These are phyloP conservation scores for Ceratocystis variospora DNA, from an alignment of 2,329 filamentous ascomycete genomes.

Conservation along the genomic window DNA sequence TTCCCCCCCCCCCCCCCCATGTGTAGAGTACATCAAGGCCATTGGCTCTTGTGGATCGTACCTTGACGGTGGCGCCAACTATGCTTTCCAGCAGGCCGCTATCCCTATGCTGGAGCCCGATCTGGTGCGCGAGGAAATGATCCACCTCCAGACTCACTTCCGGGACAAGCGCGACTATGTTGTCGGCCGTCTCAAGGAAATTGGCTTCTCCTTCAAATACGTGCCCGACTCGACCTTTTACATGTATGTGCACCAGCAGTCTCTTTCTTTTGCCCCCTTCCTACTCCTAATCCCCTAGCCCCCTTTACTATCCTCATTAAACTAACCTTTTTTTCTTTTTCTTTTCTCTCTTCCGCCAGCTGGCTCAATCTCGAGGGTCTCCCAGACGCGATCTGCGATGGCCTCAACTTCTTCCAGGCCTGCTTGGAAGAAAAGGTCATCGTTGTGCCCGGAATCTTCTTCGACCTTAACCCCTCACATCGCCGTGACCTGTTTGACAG, in stretches of 20 bases:
- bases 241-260: slow-evolving; percentile 42
- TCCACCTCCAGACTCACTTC: slow-evolving; percentile 79
- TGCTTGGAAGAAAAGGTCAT: slow-evolving; percentile 90
- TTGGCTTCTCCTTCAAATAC: slow-evolving; percentile 76
- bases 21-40: slow-evolving; percentile 71
- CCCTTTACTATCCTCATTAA: no score
- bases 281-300: no score
- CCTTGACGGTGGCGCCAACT: slow-evolving; percentile 86
- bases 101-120: slow-evolving; percentile 82
- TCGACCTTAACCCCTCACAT: slow-evolving; percentile 84
- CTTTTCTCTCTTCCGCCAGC: slow-evolving; percentile 21
- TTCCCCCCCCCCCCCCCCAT: neutral
- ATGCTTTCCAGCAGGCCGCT: slow-evolving; percentile 89
- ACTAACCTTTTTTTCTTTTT: neutral
- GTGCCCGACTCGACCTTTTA: slow-evolving; percentile 91
- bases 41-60: slow-evolving; percentile 88
- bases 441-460: slow-evolving; percentile 94
- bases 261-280: neutral
- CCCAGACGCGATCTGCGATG: slow-evolving; percentile 74
- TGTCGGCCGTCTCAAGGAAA: slow-evolving; percentile 60
- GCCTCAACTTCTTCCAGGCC: slow-evolving; percentile 92
- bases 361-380: slow-evolving; percentile 52
- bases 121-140: slow-evolving; percentile 74
- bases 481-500: slow-evolving; percentile 85
- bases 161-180: slow-evolving; percentile 85